phyloP scores from a whole-genome alignment of 2,329 filamentous ascomycete genomes.

The Colletotrichum sp. region DNA sequence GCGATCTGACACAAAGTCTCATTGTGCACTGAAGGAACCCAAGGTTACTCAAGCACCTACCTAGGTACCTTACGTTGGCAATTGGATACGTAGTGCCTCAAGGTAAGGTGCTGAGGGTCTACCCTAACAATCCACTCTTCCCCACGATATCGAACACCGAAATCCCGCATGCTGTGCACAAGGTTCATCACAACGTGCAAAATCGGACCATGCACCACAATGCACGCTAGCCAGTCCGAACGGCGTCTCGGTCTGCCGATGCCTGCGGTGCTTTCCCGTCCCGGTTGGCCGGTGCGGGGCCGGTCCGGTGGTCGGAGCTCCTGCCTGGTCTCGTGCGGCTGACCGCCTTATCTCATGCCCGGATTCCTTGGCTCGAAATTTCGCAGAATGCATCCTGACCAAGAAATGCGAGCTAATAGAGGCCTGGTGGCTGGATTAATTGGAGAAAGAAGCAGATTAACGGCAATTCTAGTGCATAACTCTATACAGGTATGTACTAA shows the following conservation, averaged over 20 bases:
- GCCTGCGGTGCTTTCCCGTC: not conserved
- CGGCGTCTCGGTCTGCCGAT: not conserved
- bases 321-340: not conserved
- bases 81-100: not conserved
- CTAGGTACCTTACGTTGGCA: not conserved
- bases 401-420: too few species aligned
- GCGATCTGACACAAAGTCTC: conserved; percentile 4
- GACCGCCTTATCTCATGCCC: not conserved
- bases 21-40: not conserved
- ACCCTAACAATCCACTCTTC: not conserved
- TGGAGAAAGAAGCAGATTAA: not conserved
- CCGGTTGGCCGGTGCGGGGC: not conserved
- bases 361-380: too few species aligned
- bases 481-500: not conserved
- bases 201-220: not conserved
- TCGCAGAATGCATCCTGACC: too few species aligned
- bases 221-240: not conserved
- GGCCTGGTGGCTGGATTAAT: not conserved
- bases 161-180: not conserved
- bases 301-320: not conserved
- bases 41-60: not conserved
- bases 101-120: not conserved
- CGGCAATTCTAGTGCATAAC: not conserved
- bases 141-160: not conserved
- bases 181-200: not conserved